Percentiles rank a stretch among this genome's conserved stretches.
Evolutionary conservation across 2,329 filamentous ascomycete genomes (phyloP).

Genomic region (Dothiorella sarmentorum): DNA sequence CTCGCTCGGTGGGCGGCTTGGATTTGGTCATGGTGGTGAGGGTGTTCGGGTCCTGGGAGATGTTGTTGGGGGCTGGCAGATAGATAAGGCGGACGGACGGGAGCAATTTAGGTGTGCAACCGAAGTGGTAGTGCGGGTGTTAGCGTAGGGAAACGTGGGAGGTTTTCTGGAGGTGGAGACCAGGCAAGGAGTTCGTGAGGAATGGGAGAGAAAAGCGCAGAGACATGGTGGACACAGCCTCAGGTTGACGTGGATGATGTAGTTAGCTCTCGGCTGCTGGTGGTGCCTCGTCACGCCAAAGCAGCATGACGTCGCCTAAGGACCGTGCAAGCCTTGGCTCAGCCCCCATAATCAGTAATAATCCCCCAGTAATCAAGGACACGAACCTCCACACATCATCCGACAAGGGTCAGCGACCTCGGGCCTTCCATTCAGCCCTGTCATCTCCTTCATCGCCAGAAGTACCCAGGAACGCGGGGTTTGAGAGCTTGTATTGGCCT

Average conservation of each 20-base stretch:
- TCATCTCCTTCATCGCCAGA: background rate
- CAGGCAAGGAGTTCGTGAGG: background rate
- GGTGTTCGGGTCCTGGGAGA: no score
- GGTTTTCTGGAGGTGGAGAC: no score
- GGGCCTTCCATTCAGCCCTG: background rate
- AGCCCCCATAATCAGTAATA: background rate
- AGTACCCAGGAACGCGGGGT: conserved; percentile 3
- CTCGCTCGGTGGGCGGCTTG: background rate
- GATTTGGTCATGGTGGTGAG: conserved; percentile 10
- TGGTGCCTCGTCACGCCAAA: background rate
- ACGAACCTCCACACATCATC: background rate
- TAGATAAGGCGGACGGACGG: background rate
- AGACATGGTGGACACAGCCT: background rate
- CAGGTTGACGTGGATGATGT: background rate
- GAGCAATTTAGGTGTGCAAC: background rate
- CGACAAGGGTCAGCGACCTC: background rate
- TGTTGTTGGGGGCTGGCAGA: no score
- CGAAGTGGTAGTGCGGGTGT: no score
- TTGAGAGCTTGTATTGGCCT: conserved; percentile 7
- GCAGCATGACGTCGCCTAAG: conserved; percentile 6
- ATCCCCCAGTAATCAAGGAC: background rate
- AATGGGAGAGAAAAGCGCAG: background rate
- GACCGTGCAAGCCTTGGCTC: background rate
- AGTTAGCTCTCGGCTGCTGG: no score
- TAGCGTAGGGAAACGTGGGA: no score